Conservation (phyloP, 306 rosid species). For the Vicia villosa region DNA sequence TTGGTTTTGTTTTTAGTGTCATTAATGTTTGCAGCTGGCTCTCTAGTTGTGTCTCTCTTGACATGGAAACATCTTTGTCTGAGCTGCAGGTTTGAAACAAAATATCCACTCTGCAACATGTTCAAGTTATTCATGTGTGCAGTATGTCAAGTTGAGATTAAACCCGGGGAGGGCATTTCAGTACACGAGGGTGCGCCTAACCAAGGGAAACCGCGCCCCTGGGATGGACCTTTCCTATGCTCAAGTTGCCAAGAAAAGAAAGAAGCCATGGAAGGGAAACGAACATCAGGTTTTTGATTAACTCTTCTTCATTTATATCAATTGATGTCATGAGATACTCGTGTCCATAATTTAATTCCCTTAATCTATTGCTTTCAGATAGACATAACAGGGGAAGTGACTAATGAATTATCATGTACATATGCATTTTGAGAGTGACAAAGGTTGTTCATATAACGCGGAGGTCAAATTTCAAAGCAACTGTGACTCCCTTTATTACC, state of each 20-base stretch:
- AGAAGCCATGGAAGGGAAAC: conserved; percentile 99
- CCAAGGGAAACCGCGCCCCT: conserved; percentile 72
- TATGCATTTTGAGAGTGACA: conserved; percentile 58
- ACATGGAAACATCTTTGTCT: conserved; percentile 36
- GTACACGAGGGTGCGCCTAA: conserved; percentile 65
- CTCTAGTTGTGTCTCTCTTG: conserved; percentile 30
- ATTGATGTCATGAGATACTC: conserved; percentile 20
- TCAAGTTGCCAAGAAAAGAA: conserved; percentile 89
- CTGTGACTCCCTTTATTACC: conserved; percentile 52
- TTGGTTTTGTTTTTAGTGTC: conserved; percentile 26
- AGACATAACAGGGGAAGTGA: conserved; percentile 83
- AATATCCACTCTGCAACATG: conserved; percentile 98
- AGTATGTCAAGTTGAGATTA: conserved; percentile 89
- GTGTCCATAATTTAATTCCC: conserved; percentile 26
- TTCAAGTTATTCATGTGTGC: conserved; percentile 94
- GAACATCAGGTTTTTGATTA: conserved; percentile 56
- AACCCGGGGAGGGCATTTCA: conserved; percentile 95
- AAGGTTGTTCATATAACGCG: conserved; percentile 49
- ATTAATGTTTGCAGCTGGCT: conserved; percentile 14
- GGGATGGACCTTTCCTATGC: conserved; percentile 99
- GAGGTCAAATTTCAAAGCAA: conserved; percentile 48
- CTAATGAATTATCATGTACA: conserved; percentile 53
- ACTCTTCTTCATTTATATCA: conserved; percentile 23
- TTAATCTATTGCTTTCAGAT: conserved; percentile 63
- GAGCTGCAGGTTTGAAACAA: conserved; percentile 82